Evolutionary conservation across 768 basidiomycete species (phyloP), one percentile per base, ranked within the genome.

Genomic region (Mycena chlorophos): DNA sequence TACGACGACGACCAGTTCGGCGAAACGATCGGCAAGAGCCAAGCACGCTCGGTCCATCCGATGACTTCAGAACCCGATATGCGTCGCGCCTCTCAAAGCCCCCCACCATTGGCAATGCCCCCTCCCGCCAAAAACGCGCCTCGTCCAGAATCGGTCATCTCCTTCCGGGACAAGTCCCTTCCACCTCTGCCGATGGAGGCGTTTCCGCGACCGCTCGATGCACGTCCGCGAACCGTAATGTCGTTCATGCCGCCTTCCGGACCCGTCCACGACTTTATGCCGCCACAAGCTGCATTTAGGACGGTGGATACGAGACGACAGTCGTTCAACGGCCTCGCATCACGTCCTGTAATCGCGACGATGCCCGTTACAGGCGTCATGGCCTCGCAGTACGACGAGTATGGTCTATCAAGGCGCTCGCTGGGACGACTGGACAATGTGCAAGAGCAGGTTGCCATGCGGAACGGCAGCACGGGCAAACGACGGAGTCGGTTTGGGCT

Each of bases 401-500:
- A 91, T 63, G 90, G 90, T 14, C 68, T 71, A 14, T 88, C 90
- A 13, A 80, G 82, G 20, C 73, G 79, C 57, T 86, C 86, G 5
- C 75, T 89, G 22, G 76, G 76, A 28, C 73, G 72, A 29, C 63
- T 77, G 27, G 77, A 78, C 48, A 64, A 71, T 27, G 63, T 72
- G 48, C 69, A 69, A 53, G 71, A 72, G 58, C 54, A 68, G 53
- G 60, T 61, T 31, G 57, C 57, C 31, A 52, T 57, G 50, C 59
- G 63, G 52, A 59, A 54, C 25, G n/a, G 67, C 69, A 14, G 68
- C 70, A 8, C 69, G 77, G 0, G 65, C 25, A 89, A 89, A 67
- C 81, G 89, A 37, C 87, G 85, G 69, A 90, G 85, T 70, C 85
- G 78, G 62, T 91, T 92, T 66, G 85, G 86, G 31, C 69, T 92